phyloP scores from a whole-genome alignment of 768 basidiomycete species.

The Lactarius hengduanensis region DNA sequence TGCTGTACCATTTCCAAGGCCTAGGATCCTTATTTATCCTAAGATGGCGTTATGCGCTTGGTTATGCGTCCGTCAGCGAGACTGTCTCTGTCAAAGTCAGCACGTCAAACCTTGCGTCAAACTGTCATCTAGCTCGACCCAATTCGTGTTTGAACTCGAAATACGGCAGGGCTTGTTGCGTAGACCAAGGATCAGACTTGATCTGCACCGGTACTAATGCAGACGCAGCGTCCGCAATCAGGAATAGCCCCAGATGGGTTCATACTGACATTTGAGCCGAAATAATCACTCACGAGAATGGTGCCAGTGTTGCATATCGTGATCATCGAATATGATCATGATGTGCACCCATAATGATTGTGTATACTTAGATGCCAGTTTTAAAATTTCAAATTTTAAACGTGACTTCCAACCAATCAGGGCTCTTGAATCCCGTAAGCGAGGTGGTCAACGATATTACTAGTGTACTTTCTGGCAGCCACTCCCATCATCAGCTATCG shows the following conservation, averaged over 20 bases:
- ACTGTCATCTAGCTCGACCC: neutral
- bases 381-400: neutral
- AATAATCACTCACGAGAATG: neutral
- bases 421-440: too few relatives aligned
- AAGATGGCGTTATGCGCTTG: neutral
- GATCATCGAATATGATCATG: too few relatives aligned
- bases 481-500: neutral
- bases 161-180: neutral
- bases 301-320: neutral
- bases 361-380: too few relatives aligned
- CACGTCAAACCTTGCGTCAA: neutral
- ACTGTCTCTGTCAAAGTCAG: neutral
- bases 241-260: neutral
- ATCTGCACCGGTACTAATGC: neutral
- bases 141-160: neutral
- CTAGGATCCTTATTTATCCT: neutral
- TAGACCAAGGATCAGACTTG: too few relatives aligned
- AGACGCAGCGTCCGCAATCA: neutral
- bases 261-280: neutral
- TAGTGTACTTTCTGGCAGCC: neutral
- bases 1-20: neutral
- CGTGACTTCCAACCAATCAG: neutral
- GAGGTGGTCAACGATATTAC: too few relatives aligned
- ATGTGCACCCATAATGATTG: too few relatives aligned
- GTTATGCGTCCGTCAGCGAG: neutral